These are phyloP conservation scores for Echinochloa phyllopogon DNA, from an alignment of 176 grass and related monocot genomes.

Conservation along the genomic window DNA sequence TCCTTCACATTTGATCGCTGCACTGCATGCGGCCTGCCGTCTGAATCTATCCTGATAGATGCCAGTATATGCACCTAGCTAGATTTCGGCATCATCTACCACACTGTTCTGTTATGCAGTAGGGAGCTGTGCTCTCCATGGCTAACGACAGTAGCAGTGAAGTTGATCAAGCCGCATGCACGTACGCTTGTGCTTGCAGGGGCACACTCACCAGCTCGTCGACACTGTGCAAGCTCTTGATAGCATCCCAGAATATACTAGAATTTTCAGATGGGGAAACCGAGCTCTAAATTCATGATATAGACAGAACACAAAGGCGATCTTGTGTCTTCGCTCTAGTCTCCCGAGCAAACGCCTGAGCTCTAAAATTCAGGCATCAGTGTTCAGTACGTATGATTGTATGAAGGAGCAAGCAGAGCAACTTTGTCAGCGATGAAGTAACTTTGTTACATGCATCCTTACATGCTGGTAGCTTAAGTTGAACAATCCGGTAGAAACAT, in stretches of 20 bases:
- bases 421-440: not conserved
- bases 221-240: not conserved
- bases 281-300: constrained; percentile 9
- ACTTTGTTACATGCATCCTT: not conserved
- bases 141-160: not conserved
- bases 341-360: not conserved
- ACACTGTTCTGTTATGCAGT: not conserved
- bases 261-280: constrained; percentile 22
- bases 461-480: not conserved
- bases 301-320: not conserved
- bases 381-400: too few species aligned
- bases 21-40: too few species aligned
- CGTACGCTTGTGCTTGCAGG: not conserved
- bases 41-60: not conserved
- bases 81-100: not conserved
- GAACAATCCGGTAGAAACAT: not conserved
- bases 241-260: not conserved
- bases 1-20: not conserved
- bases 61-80: not conserved
- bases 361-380: not conserved
- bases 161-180: not conserved
- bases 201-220: not conserved
- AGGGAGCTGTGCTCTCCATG: not conserved
- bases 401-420: not conserved
- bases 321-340: not conserved